Percentiles rank a stretch among this genome's conserved stretches.
Evolutionary conservation across 495 filamentous ascomycete genomes (phyloP).

Genomic region (Talaromyces adpressus): DNA sequence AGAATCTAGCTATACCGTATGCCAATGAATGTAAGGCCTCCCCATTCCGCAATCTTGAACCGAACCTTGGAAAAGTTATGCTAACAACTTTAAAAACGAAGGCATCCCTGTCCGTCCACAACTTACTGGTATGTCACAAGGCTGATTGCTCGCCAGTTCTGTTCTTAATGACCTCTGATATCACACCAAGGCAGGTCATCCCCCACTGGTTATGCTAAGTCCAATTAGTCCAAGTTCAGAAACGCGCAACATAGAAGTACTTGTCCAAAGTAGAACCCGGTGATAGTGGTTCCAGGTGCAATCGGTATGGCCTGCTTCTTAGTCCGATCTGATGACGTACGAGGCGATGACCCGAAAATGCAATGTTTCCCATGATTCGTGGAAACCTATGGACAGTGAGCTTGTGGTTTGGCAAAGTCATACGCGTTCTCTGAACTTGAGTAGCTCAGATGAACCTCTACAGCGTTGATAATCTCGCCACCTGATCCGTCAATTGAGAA

Average conservation of each 20-base stretch:
- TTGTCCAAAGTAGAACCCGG: not conserved
- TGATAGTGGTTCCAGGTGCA: not conserved
- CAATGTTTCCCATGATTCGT: not conserved
- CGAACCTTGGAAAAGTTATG: too few species aligned
- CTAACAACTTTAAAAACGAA: too few species aligned
- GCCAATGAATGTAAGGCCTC: too few species aligned
- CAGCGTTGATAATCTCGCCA: not conserved
- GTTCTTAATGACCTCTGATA: not conserved
- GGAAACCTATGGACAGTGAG: not conserved
- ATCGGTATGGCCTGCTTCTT: not conserved
- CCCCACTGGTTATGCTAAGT: not conserved
- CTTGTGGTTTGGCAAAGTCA: not conserved
- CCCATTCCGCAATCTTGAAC: too few species aligned
- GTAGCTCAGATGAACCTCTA: not conserved
- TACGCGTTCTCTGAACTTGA: not conserved
- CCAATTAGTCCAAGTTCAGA: not conserved
- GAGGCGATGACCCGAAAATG: not conserved
- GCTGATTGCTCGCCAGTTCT: not conserved
- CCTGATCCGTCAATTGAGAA: not conserved
- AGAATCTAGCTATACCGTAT: too few species aligned
- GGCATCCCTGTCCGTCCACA: too few species aligned
- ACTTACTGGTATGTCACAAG: too few species aligned
- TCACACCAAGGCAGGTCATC: not conserved
- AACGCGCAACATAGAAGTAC: not conserved
- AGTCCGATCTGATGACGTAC: not conserved